phyloP scores from a whole-genome alignment of 2,329 filamentous ascomycete species.

The Herpotrichia juniperi region DNA sequence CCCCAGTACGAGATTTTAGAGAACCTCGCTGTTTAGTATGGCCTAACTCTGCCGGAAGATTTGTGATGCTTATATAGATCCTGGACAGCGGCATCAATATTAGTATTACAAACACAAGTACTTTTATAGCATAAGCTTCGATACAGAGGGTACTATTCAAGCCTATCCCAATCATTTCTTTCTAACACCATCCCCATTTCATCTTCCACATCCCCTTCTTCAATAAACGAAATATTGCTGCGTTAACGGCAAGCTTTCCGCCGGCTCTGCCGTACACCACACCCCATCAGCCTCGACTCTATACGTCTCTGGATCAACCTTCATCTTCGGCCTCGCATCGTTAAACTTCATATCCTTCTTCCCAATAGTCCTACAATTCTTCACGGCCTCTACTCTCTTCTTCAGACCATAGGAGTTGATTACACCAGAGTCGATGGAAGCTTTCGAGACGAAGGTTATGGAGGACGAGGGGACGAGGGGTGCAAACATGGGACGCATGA shows the following conservation, averaged over 20 bases:
- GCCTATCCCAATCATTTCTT: too few relatives aligned
- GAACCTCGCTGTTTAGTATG: too few relatives aligned
- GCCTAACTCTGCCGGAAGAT: too few relatives aligned
- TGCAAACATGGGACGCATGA: conserved; percentile 86
- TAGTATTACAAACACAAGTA: too few relatives aligned
- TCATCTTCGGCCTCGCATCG: conserved; percentile 81
- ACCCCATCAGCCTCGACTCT: conserved; percentile 82
- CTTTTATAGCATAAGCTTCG: too few relatives aligned
- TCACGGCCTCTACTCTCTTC: conserved; percentile 82
- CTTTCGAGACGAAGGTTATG: conserved; percentile 82
- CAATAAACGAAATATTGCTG: conserved; percentile 80
- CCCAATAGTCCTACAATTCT: conserved; percentile 72
- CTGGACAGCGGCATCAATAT: too few relatives aligned
- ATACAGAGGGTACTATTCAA: too few relatives aligned
- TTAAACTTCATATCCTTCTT: conserved; percentile 95
- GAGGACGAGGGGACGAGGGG: conserved; percentile 72
- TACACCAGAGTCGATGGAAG: conserved; percentile 69
- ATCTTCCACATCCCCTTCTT: background rate
- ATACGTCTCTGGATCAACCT: conserved; percentile 90
- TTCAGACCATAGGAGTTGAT: conserved; percentile 75
- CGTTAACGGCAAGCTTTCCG: conserved; percentile 72
- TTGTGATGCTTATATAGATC: too few relatives aligned
- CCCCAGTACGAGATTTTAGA: too few relatives aligned
- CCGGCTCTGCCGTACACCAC: conserved; percentile 75
- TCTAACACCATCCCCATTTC: background rate